Conservation (phyloP, 2,329 filamentous ascomycete species). For the Hypoxylon sp. region DNA sequence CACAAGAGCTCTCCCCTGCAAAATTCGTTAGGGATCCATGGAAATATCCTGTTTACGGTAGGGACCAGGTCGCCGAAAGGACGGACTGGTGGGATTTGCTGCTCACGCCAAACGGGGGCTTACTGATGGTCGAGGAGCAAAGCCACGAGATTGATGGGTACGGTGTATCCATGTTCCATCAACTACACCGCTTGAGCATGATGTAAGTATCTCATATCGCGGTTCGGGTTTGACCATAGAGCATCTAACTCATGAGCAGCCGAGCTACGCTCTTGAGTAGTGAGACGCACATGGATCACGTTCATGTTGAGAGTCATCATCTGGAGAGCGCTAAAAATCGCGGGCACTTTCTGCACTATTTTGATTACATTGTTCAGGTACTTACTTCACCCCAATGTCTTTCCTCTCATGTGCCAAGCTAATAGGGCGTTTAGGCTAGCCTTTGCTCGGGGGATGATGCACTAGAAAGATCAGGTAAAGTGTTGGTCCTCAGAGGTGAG, state of each 20-base stretch:
- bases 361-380: constrained; percentile 15
- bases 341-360: constrained; percentile 7
- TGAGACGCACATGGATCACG: constrained; percentile 6
- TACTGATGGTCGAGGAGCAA: constrained; percentile 4
- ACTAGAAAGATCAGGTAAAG: constrained; percentile 10
- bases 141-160: not conserved
- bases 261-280: not conserved
- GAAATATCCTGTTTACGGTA: constrained; percentile 5
- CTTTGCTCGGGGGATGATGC: constrained; percentile 5
- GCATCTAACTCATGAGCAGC: not conserved
- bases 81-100: constrained; percentile 9
- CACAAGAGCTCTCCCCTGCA: not conserved
- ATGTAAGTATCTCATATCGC: not conserved
- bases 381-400: not conserved
- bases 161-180: constrained; percentile 15
- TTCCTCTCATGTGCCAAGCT: not conserved
- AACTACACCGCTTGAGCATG: constrained; percentile 9
- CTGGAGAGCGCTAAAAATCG: constrained; percentile 1
- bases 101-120: constrained; percentile 8
- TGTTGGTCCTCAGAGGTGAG: constrained; percentile 1
- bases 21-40: constrained; percentile 7
- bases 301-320: constrained; percentile 1
- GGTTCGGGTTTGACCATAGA: not conserved
- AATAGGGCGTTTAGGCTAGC: constrained; percentile 1
- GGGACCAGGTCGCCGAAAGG: not conserved